Conservation (phyloP, 306 rosid genomes). For the Rosa chinensis region DNA sequence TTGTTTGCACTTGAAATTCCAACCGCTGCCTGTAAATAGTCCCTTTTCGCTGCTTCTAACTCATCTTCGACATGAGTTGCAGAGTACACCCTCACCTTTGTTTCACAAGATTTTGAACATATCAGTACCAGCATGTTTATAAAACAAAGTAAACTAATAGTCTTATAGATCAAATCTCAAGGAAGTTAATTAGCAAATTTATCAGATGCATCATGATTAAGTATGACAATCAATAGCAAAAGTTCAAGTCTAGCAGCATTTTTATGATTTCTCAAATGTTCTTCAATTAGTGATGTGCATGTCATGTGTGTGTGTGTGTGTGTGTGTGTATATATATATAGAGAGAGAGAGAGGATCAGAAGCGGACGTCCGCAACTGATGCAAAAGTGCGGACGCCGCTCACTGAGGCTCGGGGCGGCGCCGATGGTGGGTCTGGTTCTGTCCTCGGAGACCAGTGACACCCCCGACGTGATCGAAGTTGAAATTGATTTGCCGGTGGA, state of each 20-base stretch:
- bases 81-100: conserved; percentile 81
- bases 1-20: conserved; percentile 65
- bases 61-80: conserved; percentile 73
- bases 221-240: background rate
- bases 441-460: too few species aligned
- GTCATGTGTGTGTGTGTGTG: too few species aligned
- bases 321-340: too few species aligned
- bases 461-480: too few species aligned
- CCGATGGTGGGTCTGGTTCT: too few species aligned
- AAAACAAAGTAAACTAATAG: background rate
- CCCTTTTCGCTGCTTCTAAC: conserved; percentile 75
- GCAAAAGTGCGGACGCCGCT: too few species aligned
- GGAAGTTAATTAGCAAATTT: background rate
- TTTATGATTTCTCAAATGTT: background rate
- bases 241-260: background rate
- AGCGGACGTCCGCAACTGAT: too few species aligned
- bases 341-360: too few species aligned
- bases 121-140: conserved; percentile 15
- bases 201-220: background rate
- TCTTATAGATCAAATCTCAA: background rate
- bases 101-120: conserved; percentile 15
- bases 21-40: conserved; percentile 70
- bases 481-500: too few species aligned
- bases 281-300: background rate
- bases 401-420: too few species aligned